These are phyloP conservation scores for Penicillium angulare DNA, from an alignment of 495 filamentous ascomycete species.

Conservation along the genomic window DNA sequence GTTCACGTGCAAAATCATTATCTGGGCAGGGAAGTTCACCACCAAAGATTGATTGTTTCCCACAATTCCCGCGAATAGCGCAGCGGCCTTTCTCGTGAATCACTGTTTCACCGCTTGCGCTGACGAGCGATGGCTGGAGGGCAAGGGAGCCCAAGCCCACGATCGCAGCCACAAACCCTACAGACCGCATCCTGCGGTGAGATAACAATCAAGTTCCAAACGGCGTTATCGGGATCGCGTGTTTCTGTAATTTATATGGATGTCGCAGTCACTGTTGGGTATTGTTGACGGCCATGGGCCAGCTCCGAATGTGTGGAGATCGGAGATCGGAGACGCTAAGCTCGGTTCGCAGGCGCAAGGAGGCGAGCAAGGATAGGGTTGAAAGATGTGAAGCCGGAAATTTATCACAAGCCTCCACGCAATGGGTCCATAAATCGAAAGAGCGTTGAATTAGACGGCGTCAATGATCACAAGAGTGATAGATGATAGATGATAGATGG, in stretches of 20 bases:
- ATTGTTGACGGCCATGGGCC: background rate
- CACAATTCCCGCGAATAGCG: slow-evolving; percentile 87
- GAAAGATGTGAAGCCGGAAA: too few relatives aligned
- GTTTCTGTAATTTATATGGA: background rate
- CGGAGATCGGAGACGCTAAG: background rate
- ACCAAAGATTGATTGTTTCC: slow-evolving; percentile 83
- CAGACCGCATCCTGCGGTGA: slow-evolving; percentile 33
- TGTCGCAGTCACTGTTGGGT: background rate
- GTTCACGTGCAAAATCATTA: slow-evolving; percentile 76
- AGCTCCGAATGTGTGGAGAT: background rate
- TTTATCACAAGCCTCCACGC: too few relatives aligned
- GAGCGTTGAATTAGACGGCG: too few relatives aligned
- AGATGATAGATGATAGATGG: background rate
- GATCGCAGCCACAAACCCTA: slow-evolving; percentile 26
- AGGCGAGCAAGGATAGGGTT: too few relatives aligned
- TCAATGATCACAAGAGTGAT: background rate
- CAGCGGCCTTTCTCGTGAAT: slow-evolving; percentile 89
- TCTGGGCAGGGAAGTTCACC: slow-evolving; percentile 89
- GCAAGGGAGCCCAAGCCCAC: slow-evolving; percentile 32
- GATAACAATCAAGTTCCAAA: background rate
- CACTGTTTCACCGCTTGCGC: slow-evolving; percentile 46
- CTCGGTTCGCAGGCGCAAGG: background rate
- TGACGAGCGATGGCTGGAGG: slow-evolving; percentile 25
- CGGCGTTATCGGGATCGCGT: background rate
- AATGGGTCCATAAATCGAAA: too few relatives aligned